These are phyloP conservation scores for Codiaeum variegatum DNA, from an alignment of 441 rosid genomes.

Conservation along the genomic window DNA sequence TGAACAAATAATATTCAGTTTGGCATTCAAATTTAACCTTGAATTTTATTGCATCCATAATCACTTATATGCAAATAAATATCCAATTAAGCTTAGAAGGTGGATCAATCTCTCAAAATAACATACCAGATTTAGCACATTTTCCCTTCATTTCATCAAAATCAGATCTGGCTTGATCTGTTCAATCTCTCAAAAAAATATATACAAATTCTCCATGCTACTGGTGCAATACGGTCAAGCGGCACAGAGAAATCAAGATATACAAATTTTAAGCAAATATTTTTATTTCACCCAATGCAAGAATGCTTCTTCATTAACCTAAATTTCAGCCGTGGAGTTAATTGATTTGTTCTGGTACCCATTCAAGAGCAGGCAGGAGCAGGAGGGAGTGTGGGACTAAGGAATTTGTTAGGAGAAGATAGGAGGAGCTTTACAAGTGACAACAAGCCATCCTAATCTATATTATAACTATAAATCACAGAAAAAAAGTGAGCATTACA, in stretches of 20 bases:
- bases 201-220: background rate
- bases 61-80: background rate
- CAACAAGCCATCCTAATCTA: background rate
- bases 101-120: slow-evolving; percentile 8
- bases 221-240: background rate
- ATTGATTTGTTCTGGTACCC: no score
- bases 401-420: background rate
- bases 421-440: background rate
- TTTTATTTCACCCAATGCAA: no score
- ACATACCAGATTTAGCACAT: slow-evolving; percentile 66
- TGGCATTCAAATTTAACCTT: background rate
- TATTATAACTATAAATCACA: background rate
- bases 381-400: no score
- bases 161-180: slow-evolving; percentile 64
- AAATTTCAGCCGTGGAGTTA: no score
- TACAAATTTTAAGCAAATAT: background rate
- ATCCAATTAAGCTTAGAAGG: slow-evolving; percentile 1
- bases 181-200: slow-evolving; percentile 8
- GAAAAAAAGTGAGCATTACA: background rate
- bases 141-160: slow-evolving; percentile 57
- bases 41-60: slow-evolving; percentile 7
- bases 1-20: background rate
- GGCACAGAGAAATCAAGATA: background rate
- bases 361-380: no score
- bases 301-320: no score